Percentiles rank a stretch among this genome's conserved stretches.
Conservation (phyloP, 345 rosid genomes). For the Brassica napus region DNA sequence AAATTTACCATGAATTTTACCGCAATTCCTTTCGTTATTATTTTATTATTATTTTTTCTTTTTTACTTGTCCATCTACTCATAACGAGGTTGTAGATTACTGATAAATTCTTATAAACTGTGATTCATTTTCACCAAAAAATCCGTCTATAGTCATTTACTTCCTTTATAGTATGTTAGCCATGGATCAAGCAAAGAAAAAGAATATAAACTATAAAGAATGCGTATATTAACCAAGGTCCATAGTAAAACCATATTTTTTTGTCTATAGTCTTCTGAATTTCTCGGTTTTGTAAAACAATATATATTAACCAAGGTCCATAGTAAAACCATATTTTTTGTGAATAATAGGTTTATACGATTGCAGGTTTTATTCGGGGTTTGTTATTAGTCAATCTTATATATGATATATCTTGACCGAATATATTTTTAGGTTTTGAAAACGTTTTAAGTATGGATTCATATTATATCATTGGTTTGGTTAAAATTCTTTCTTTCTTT, state of each 20-base stretch:
- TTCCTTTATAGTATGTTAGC: not conserved
- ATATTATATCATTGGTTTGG: not conserved
- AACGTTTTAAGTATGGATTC: not conserved
- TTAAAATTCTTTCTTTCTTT: not conserved
- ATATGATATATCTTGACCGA: not conserved
- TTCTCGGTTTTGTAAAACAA: not conserved
- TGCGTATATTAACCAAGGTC: too few species aligned
- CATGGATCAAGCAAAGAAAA: too few species aligned
- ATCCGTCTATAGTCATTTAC: not conserved
- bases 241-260: too few species aligned
- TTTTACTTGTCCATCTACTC: not conserved
- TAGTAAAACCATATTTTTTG: not conserved
- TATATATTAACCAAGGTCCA: not conserved
- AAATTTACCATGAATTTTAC: slow-evolving; percentile 2
- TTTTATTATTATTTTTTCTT: not conserved
- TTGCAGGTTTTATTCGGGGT: not conserved
- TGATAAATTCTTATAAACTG: not conserved
- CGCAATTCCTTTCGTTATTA: not conserved
- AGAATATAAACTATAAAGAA: too few species aligned
- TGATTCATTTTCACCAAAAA: not conserved
- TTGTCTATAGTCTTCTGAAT: not conserved
- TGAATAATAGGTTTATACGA: not conserved
- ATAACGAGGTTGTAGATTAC: not conserved
- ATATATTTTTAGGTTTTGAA: not conserved
- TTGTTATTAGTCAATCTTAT: not conserved